Conservation (phyloP, 2,329 filamentous ascomycete species). For the Ophiostoma montium region DNA sequence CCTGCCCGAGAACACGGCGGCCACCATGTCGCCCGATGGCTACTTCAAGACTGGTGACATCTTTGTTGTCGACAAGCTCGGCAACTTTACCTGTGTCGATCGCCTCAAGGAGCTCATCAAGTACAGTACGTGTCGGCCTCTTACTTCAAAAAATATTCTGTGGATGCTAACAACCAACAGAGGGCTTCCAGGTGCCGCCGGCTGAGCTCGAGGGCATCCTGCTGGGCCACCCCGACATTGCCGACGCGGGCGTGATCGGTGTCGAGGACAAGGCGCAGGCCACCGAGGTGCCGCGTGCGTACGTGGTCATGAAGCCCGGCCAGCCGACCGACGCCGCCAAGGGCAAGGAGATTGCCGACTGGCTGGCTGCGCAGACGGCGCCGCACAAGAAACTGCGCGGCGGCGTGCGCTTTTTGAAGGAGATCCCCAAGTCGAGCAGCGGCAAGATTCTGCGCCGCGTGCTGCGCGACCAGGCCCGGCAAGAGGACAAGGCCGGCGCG, state of each 20-base stretch:
- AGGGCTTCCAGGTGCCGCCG: slow-evolving; percentile 58
- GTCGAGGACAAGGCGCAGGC: slow-evolving; percentile 45
- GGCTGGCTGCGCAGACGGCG: slow-evolving; percentile 25
- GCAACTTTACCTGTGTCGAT: slow-evolving; percentile 84
- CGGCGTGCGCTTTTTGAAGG: slow-evolving; percentile 53
- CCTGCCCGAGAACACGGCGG: slow-evolving; percentile 53
- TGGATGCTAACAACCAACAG: slow-evolving; percentile 20
- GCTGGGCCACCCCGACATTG: slow-evolving; percentile 27
- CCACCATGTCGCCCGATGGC: slow-evolving; percentile 60
- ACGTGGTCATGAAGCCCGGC: slow-evolving; percentile 36
- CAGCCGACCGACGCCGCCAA: slow-evolving; percentile 19
- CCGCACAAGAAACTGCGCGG: slow-evolving; percentile 54
- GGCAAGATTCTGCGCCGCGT: slow-evolving; percentile 33
- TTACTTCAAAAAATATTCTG: not conserved
- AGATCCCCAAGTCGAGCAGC: slow-evolving; percentile 56
- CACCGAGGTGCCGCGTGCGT: slow-evolving; percentile 56
- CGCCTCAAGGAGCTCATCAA: slow-evolving; percentile 58
- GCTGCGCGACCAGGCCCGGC: slow-evolving; percentile 26
- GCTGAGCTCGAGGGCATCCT: slow-evolving; percentile 45
- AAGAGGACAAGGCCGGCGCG: slow-evolving; percentile 23
- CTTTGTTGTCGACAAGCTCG: slow-evolving; percentile 59
- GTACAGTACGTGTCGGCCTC: slow-evolving; percentile 31
- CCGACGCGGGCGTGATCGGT: slow-evolving; percentile 49
- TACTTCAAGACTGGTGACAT: slow-evolving; percentile 90
- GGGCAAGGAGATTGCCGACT: slow-evolving; percentile 25